These are phyloP conservation scores for Apocynum venetum DNA, from an alignment of 257 asterid genomes.

Conservation along the genomic window DNA sequence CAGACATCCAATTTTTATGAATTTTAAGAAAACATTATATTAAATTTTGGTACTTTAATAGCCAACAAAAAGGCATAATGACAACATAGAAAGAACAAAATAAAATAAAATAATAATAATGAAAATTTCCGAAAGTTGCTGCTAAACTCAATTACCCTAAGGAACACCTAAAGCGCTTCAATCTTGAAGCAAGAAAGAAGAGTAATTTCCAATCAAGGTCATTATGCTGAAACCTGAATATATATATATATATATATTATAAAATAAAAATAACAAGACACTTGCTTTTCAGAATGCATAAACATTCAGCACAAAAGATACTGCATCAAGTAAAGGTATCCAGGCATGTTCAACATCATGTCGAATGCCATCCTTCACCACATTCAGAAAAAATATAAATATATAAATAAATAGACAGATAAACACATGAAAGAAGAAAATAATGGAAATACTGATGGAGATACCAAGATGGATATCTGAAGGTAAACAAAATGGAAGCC, in stretches of 20 bases:
- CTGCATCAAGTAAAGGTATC: neutral
- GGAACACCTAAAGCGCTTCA: neutral
- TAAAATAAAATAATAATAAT: neutral
- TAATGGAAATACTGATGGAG: neutral
- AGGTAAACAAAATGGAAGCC: constrained; percentile 87
- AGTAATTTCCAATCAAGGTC: neutral
- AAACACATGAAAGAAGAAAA: neutral
- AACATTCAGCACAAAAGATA: neutral
- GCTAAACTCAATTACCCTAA: neutral
- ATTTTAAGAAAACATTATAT: neutral
- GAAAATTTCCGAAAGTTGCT: neutral
- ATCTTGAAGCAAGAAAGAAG: neutral
- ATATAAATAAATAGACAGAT: neutral
- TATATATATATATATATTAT: no score
- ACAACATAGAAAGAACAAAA: neutral
- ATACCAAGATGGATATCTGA: constrained; percentile 92
- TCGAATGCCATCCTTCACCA: neutral
- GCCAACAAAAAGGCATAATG: neutral
- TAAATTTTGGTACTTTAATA: neutral
- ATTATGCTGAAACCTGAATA: neutral
- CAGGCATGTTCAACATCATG: neutral
- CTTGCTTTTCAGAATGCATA: neutral
- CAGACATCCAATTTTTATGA: neutral
- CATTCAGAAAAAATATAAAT: neutral
- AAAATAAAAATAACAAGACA: neutral